A percentile compares a stretch with the other conserved stretches of the same genome.
Conservation (phyloP, 768 basidiomycete genomes). For the Trametes gibbosa region DNA sequence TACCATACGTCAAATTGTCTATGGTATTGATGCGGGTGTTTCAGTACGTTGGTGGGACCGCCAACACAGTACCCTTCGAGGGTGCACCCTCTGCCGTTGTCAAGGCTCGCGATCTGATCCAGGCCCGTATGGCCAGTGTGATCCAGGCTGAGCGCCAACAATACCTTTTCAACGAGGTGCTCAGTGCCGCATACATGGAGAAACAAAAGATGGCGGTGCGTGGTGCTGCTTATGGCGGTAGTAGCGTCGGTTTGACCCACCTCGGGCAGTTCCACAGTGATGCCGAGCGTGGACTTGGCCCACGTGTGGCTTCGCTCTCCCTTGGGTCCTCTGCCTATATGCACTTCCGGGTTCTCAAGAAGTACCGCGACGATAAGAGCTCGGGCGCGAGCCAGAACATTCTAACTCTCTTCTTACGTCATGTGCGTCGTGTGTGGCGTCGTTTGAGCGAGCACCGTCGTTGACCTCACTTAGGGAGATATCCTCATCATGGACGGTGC, state of each 20-base stretch:
- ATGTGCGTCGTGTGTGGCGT: slow-evolving; percentile 42
- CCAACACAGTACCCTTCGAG: slow-evolving; percentile 65
- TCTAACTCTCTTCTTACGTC: slow-evolving; percentile 60
- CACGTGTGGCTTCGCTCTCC: slow-evolving; percentile 71
- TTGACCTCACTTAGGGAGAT: slow-evolving; percentile 54
- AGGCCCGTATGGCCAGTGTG: slow-evolving; percentile 41
- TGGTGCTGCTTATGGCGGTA: slow-evolving; percentile 21
- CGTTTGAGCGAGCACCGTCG: not conserved
- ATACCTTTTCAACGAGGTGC: slow-evolving; percentile 68
- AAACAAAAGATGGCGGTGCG: slow-evolving; percentile 78
- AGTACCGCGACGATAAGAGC: slow-evolving; percentile 32
- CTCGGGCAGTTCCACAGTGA: slow-evolving; percentile 71
- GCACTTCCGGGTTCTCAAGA: slow-evolving; percentile 62
- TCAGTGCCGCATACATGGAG: slow-evolving; percentile 84
- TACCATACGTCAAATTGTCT: not conserved
- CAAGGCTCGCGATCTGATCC: slow-evolving; percentile 57
- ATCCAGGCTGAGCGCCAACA: slow-evolving; percentile 39
- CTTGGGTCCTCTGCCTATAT: slow-evolving; percentile 75
- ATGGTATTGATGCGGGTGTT: not conserved
- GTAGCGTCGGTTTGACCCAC: not conserved
- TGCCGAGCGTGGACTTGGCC: slow-evolving; percentile 69
- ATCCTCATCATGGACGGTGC: slow-evolving; percentile 75
- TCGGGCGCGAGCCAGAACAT: slow-evolving; percentile 32
- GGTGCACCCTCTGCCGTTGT: slow-evolving; percentile 56
- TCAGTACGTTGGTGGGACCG: slow-evolving; percentile 78